These are phyloP conservation scores for Melanomma pulvis-pyrius DNA, from an alignment of 495 filamentous ascomycete genomes.

Conservation along the genomic window DNA sequence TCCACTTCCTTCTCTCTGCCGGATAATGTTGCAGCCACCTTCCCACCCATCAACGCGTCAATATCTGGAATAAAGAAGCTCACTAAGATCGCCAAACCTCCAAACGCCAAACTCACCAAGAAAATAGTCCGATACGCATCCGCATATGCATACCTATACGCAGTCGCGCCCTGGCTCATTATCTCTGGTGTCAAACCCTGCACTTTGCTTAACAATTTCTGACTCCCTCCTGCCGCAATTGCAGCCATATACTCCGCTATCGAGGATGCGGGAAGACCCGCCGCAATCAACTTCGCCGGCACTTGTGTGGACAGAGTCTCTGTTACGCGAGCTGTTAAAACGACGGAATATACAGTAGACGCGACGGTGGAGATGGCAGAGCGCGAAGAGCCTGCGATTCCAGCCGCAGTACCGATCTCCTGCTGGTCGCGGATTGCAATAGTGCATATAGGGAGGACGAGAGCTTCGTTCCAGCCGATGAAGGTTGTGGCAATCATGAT, in stretches of 20 bases:
- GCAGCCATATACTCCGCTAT: conserved; percentile 26
- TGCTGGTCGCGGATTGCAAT: conserved; percentile 38
- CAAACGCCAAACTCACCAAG: conserved; percentile 33
- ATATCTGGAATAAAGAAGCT: conserved; percentile 37
- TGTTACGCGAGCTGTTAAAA: conserved; percentile 28
- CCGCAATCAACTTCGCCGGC: conserved; percentile 19
- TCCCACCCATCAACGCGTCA: conserved; percentile 26
- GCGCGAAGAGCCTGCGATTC: conserved; percentile 32
- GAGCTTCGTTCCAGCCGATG: conserved; percentile 39
- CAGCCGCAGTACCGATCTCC: conserved; percentile 39
- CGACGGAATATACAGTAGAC: conserved; percentile 29
- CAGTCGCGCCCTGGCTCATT: conserved; percentile 21
- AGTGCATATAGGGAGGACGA: conserved; percentile 34
- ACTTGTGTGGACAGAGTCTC: conserved; percentile 18
- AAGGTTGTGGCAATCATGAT: conserved; percentile 32
- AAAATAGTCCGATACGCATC: conserved; percentile 41
- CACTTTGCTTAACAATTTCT: conserved; percentile 24
- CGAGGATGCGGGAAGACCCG: conserved; percentile 31
- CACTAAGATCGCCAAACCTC: conserved; percentile 30
- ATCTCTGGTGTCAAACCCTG: conserved; percentile 30
- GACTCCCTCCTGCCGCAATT: conserved; percentile 19
- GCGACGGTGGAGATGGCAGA: conserved; percentile 33
- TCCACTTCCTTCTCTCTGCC: conserved; percentile 19
- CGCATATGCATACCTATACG: conserved; percentile 36
- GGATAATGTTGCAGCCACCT: conserved; percentile 27